Conservation (phyloP, 2,329 filamentous ascomycete species). For the Chaetomium sp. region DNA sequence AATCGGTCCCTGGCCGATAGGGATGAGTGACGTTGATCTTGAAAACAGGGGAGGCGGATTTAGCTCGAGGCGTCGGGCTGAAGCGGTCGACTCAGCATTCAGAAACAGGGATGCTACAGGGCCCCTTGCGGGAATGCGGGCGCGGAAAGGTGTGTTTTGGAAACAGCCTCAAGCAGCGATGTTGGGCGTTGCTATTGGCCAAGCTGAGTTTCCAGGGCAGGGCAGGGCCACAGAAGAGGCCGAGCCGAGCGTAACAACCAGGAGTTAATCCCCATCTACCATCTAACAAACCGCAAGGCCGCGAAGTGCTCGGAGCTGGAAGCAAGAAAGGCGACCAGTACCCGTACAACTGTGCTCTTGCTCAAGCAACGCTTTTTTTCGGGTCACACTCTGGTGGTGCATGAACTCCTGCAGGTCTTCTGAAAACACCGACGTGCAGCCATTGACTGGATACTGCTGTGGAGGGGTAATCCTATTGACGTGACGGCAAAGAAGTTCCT, state of each 20-base stretch:
- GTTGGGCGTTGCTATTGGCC: slow-evolving; percentile 20
- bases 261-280: neutral
- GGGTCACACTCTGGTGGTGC: neutral
- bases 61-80: slow-evolving; percentile 20
- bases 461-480: no score
- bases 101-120: slow-evolving; percentile 22
- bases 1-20: neutral
- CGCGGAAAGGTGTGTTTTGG: slow-evolving; percentile 20
- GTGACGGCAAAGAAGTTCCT: no score
- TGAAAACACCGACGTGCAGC: no score
- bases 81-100: slow-evolving; percentile 23
- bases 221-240: slow-evolving; percentile 7
- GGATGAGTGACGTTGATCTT: slow-evolving; percentile 7
- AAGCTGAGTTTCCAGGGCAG: slow-evolving; percentile 12
- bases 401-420: slow-evolving; percentile 2
- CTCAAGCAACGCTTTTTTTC: neutral
- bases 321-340: neutral
- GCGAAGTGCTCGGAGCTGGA: neutral
- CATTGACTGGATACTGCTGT: no score
- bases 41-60: slow-evolving; percentile 7
- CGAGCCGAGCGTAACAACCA: neutral
- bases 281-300: neutral
- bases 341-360: no score
- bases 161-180: slow-evolving; percentile 22
- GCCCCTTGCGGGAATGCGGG: slow-evolving; percentile 22